Evolutionary conservation across 164 flowering plant genomes (phyloP).

Genomic region (Amborella trichopoda): DNA sequence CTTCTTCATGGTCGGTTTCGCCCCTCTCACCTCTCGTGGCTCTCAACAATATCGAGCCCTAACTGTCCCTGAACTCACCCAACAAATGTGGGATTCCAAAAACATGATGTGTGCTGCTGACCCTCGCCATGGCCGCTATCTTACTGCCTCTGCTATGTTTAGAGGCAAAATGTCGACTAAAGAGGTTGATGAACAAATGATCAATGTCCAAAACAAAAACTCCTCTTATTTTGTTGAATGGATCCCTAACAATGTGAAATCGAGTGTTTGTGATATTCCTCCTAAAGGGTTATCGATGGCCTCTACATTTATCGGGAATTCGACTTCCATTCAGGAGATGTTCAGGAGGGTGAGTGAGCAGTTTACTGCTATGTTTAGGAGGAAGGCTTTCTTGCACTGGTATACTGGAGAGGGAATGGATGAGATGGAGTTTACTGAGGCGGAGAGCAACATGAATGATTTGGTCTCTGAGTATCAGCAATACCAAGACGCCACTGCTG

Average conservation of each 20-base stretch:
- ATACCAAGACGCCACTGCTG: not conserved
- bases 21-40: not conserved
- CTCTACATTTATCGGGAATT: not conserved
- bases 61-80: not conserved
- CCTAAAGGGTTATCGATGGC: not conserved
- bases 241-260: not conserved
- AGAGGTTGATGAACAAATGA: not conserved
- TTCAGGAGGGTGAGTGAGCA: not conserved
- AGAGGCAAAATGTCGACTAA: not conserved
- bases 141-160: not conserved
- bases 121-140: not conserved
- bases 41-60: not conserved
- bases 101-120: slow-evolving; percentile 1
- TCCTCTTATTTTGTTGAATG: not conserved
- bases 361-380: not conserved
- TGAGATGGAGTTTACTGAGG: slow-evolving; percentile 2
- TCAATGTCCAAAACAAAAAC: slow-evolving; percentile 1
- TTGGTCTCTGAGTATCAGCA: slow-evolving; percentile 1
- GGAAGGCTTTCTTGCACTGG: slow-evolving; percentile 1
- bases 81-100: slow-evolving; percentile 1
- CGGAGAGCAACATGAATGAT: not conserved
- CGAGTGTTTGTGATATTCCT: not conserved
- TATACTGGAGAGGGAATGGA: not conserved
- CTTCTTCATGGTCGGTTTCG: slow-evolving; percentile 1
- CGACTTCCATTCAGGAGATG: not conserved